Evolutionary conservation across 2,329 filamentous ascomycete genomes (phyloP).

Genomic region (Penicillium sclerotigenum): DNA sequence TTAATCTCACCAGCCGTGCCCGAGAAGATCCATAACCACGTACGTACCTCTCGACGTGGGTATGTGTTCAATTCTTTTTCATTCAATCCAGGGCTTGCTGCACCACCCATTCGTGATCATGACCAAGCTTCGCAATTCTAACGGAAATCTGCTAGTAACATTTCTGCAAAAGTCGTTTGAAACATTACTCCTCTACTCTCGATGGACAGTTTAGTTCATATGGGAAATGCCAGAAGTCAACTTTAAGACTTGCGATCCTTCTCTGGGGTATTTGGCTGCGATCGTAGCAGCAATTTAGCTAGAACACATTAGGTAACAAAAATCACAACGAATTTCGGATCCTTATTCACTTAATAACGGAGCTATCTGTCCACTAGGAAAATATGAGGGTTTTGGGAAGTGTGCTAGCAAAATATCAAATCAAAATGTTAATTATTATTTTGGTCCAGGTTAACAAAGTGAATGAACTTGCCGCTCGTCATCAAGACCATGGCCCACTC

Average conservation of each 20-base stretch:
- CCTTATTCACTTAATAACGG: conserved; percentile 22
- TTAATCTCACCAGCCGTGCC: conserved; percentile 26
- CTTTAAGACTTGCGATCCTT: conserved; percentile 25
- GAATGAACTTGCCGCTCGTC: conserved; percentile 22
- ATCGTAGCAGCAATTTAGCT: conserved; percentile 30
- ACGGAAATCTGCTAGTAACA: conserved; percentile 24
- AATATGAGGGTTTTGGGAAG: conserved; percentile 24
- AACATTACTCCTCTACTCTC: conserved; percentile 27
- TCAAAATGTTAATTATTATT: background rate
- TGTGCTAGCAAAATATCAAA: background rate
- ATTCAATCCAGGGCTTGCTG: conserved; percentile 24
- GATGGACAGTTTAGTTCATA: conserved; percentile 28
- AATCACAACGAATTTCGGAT: conserved; percentile 26
- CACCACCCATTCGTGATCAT: conserved; percentile 30
- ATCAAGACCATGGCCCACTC: conserved; percentile 24
- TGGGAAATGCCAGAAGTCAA: conserved; percentile 24
- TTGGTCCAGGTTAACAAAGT: conserved; percentile 16
- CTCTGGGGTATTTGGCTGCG: conserved; percentile 27
- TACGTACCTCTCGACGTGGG: conserved; percentile 26
- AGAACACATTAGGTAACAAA: conserved; percentile 26
- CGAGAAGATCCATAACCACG: conserved; percentile 21
- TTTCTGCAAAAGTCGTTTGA: conserved; percentile 30
- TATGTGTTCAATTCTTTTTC: conserved; percentile 29
- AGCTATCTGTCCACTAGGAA: conserved; percentile 20
- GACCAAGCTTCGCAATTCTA: conserved; percentile 27